These are phyloP conservation scores for Triticum turgidum DNA, from an alignment of 176 grass and related monocot genomes.

Conservation along the genomic window DNA sequence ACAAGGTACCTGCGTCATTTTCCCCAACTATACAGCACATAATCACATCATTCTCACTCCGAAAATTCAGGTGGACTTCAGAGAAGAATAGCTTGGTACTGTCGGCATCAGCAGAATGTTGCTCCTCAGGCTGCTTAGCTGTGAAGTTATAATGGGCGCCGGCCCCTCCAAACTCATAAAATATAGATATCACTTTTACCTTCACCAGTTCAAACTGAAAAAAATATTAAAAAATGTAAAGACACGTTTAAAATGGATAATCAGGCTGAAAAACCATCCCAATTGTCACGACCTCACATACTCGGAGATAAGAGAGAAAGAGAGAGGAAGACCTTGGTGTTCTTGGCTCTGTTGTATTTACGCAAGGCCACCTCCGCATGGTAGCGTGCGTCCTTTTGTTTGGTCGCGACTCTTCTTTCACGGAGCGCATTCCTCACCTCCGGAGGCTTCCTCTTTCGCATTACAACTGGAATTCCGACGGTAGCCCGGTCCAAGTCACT, in stretches of 20 bases:
- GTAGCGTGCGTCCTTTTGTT: neutral
- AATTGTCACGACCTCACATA: neutral
- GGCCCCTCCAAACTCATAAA: constrained; percentile 22
- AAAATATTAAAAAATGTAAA: neutral
- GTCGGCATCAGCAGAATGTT: neutral
- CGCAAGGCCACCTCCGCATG: neutral
- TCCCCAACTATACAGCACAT: constrained; percentile 8
- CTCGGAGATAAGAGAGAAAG: neutral
- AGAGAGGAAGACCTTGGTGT: neutral
- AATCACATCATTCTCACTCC: constrained; percentile 12
- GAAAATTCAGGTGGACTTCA: neutral
- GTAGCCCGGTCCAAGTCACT: too few species aligned
- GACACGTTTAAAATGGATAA: neutral
- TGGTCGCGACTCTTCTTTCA: neutral
- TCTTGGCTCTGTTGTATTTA: neutral
- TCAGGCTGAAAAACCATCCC: neutral
- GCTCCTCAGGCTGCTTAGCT: neutral
- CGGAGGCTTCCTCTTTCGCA: neutral
- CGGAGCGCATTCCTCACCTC: neutral
- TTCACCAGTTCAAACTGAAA: neutral
- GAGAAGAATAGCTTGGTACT: neutral
- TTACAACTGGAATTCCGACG: neutral
- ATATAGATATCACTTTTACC: neutral
- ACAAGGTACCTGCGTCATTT: constrained; percentile 4
- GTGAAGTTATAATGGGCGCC: constrained; percentile 20